Evolutionary conservation across 345 rosid genomes (phyloP).

Genomic region (Syzygium grande): DNA sequence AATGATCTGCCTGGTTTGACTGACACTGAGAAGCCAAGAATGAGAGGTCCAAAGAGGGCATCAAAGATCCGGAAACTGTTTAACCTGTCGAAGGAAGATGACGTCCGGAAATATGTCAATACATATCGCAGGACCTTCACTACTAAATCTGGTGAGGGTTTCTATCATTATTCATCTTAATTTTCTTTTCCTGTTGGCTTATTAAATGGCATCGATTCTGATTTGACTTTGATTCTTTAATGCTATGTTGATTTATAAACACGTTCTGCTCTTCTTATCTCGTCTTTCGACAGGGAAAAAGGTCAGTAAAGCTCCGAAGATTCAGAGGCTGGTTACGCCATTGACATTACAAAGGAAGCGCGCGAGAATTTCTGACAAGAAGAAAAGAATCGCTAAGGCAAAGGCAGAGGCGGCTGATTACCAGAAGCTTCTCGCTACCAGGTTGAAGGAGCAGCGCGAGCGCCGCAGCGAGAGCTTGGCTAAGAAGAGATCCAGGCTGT

Average conservation of each 20-base stretch:
- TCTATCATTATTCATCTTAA: neutral
- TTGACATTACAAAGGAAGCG: constrained; percentile 87
- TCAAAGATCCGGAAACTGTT: constrained; percentile 82
- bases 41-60: constrained; percentile 96
- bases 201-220: neutral
- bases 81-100: constrained; percentile 85
- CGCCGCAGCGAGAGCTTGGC: constrained; percentile 90
- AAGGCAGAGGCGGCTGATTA: constrained; percentile 86
- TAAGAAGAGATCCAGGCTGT: constrained; percentile 78
- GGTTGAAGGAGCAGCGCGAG: constrained; percentile 83
- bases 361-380: constrained; percentile 65
- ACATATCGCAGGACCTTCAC: constrained; percentile 77
- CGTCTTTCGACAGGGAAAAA: constrained; percentile 42
- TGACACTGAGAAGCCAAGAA: constrained; percentile 84
- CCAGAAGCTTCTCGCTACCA: constrained; percentile 77
- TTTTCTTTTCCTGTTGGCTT: neutral
- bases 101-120: constrained; percentile 85
- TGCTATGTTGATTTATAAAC: too few species aligned
- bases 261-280: neutral
- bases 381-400: constrained; percentile 82
- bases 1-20: constrained; percentile 80
- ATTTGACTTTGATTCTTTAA: neutral
- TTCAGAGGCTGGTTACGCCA: constrained; percentile 91
- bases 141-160: constrained; percentile 47
- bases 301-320: constrained; percentile 84